These are phyloP conservation scores for Cerrena zonata DNA, from an alignment of 1,284 basidiomycete genomes.

Conservation along the genomic window DNA sequence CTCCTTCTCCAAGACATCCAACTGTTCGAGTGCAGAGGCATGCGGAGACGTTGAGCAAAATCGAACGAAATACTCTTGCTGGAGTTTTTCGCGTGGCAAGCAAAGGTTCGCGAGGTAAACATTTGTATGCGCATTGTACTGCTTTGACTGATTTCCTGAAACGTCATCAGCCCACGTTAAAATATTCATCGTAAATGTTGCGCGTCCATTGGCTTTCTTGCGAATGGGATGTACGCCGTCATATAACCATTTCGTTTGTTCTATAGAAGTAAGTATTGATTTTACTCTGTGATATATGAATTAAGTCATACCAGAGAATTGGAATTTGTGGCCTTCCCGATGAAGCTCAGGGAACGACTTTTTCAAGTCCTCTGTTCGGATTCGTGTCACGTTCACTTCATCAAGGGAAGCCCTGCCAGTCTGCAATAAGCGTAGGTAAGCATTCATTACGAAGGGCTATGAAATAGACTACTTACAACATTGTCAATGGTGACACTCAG, in stretches of 20 bases:
- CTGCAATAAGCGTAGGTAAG: not conserved
- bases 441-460: not conserved
- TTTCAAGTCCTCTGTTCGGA: not conserved
- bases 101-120: slow-evolving; percentile 19
- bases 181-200: slow-evolving; percentile 11
- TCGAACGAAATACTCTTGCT: slow-evolving; percentile 30
- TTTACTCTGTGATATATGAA: not conserved
- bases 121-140: slow-evolving; percentile 29
- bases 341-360: slow-evolving; percentile 7
- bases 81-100: slow-evolving; percentile 23
- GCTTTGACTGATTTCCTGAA: slow-evolving; percentile 29
- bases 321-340: not conserved
- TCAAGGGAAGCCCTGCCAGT: not conserved
- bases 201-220: slow-evolving; percentile 11
- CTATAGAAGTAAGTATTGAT: not conserved
- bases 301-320: slow-evolving; percentile 3
- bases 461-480: not conserved
- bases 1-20: not conserved
- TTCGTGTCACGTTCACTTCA: not conserved
- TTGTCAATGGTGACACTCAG: not conserved
- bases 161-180: slow-evolving; percentile 29
- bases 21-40: slow-evolving; percentile 27
- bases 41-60: slow-evolving; percentile 31
- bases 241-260: not conserved
- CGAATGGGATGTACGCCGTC: slow-evolving; percentile 10